A percentile compares a stretch with the other conserved stretches of the same genome.
Evolutionary conservation across 2,329 filamentous ascomycete species (phyloP).

Genomic region (Arthrobotrys entomopaga): DNA sequence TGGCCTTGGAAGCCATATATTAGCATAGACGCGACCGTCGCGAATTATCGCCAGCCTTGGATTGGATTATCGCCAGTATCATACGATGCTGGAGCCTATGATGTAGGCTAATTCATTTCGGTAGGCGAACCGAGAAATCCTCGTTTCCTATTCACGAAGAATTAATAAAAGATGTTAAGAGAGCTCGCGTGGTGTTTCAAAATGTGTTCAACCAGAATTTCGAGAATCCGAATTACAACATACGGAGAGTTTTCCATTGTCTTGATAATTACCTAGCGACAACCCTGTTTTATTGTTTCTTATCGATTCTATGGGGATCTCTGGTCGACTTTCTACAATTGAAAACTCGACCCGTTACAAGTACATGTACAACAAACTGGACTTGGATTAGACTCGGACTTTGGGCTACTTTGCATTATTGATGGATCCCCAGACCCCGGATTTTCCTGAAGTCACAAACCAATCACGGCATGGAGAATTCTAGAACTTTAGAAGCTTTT

Average conservation of each 20-base stretch:
- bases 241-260: constrained; percentile 37
- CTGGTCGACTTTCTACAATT: constrained; percentile 1
- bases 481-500: constrained; percentile 16
- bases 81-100: constrained; percentile 29
- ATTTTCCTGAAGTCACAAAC: neutral
- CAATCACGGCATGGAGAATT: neutral
- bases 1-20: neutral
- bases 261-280: constrained; percentile 4
- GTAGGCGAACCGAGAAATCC: constrained; percentile 38
- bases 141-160: constrained; percentile 6
- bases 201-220: constrained; percentile 14
- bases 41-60: constrained; percentile 40
- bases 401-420: no score
- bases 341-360: constrained; percentile 13
- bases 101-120: constrained; percentile 23
- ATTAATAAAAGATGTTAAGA: neutral
- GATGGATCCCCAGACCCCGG: constrained; percentile 10
- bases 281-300: neutral
- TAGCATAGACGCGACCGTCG: constrained; percentile 37
- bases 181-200: constrained; percentile 36
- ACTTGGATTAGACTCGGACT: neutral
- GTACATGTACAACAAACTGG: constrained; percentile 1
- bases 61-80: constrained; percentile 34
- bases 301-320: neutral
- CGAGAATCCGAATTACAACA: neutral